Evolutionary conservation across 768 basidiomycete genomes (phyloP).

Genomic region (Tylopilus sp.): DNA sequence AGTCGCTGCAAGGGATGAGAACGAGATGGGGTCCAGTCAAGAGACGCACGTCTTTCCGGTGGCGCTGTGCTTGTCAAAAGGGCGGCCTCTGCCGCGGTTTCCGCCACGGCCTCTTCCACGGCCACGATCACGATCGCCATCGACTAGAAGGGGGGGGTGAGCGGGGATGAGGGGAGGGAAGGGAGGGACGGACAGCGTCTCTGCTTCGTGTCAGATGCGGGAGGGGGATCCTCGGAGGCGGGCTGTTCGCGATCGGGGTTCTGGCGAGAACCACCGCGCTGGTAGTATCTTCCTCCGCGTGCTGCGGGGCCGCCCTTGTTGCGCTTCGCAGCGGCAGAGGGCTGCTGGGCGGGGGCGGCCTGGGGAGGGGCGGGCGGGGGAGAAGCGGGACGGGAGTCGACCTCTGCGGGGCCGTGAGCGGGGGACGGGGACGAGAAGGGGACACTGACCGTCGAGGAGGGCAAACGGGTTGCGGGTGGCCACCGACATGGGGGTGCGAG

Average conservation of each 20-base stretch:
- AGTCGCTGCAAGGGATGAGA: conserved; percentile 56
- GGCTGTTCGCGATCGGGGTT: conserved; percentile 39
- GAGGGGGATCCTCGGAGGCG: conserved; percentile 36
- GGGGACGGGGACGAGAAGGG: neutral
- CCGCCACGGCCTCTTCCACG: conserved; percentile 44
- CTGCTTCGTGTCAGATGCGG: conserved; percentile 31
- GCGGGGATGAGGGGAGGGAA: neutral
- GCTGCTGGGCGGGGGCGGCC: conserved; percentile 28
- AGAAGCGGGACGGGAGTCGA: conserved; percentile 40
- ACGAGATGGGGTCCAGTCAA: neutral
- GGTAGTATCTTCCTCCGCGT: conserved; percentile 68
- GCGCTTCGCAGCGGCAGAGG: conserved; percentile 43
- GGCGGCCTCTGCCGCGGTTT: conserved; percentile 61
- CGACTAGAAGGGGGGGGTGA: conserved; percentile 27
- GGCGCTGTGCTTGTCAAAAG: conserved; percentile 82
- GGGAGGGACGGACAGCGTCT: conserved; percentile 28
- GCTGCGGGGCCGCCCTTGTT: conserved; percentile 54
- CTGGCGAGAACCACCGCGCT: conserved; percentile 53
- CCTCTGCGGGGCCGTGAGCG: conserved; percentile 35
- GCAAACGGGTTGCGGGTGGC: conserved; percentile 85
- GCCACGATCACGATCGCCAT: conserved; percentile 44
- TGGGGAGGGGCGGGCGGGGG: conserved; percentile 32
- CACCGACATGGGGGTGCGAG: conserved; percentile 68
- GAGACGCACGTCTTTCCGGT: conserved; percentile 75
- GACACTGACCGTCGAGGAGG: conserved; percentile 66